Evolutionary conservation across 225 moss, liverwort and hornwort genomes (phyloP), one percentile per base, ranked within the genome.

Genomic region (Asterella californica): DNA sequence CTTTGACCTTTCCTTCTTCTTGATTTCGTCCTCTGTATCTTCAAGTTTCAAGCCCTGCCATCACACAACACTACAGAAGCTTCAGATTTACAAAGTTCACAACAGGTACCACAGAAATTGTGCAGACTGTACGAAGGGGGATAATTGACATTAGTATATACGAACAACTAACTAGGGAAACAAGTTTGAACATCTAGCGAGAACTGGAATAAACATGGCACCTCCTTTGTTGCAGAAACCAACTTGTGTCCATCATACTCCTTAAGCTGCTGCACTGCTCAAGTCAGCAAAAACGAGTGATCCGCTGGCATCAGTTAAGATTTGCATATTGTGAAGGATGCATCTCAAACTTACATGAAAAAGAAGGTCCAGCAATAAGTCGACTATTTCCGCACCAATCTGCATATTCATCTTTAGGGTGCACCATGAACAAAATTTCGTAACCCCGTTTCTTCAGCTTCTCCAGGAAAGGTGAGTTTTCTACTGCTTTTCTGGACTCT

Each of bases 371-470:
- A 33, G 1, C 27, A 0, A 18, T 0, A 66, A 66, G 33, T 6
- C 4, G 66, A 12, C 30, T n/a, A 33, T 57, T n/a, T n/a, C 33
- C 34, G 8, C 15, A 45, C 78, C 36, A 33, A 87, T 84, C 87
- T 84, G 87, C 87, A 70, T 87, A 87, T 81, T 87, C 87, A 52
- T 87, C 87, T 18, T 84, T 87, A 25, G 87, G 87, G 71, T 87
- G 84, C 66, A 87, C 87, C 87, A 87, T 87, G 45, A 87, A 87
- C n/a, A 87, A 77, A 8, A 87, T 84, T 70, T 87, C 87, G 27
- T 82, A 82, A 53, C 87, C 87, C 30, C 87, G 70, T 80, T 87
- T 87, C 81, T 87, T 87, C 6, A 87, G 84, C 79, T 87, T 84
- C 81, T 87, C 87, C 33, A 87, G 62, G 66, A 87, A 87, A 25